Evolutionary conservation across 495 filamentous ascomycete species (phyloP), one percentile per base, ranked within the genome.

Genomic region (Extremus antarcticus): DNA sequence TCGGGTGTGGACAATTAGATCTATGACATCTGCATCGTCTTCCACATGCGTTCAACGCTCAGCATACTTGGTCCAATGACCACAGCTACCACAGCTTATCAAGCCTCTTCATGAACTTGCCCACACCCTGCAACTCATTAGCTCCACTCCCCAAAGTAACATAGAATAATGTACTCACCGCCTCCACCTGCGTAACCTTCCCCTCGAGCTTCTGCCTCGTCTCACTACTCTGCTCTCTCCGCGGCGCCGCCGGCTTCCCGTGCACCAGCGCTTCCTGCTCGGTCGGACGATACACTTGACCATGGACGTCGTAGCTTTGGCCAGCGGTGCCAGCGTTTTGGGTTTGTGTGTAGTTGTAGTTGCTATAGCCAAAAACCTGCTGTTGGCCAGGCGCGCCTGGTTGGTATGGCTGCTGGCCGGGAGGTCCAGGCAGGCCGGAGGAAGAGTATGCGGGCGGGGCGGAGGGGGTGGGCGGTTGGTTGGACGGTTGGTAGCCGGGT

Each of bases 61-160:
- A 39, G 9, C n/a, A n/a, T 39, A n/a, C 35, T n/a, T 39, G 9
- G 9, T n/a, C n/a, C 9, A 39, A 39, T 9, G n/a, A 9, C 9
- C 35, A 39, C 35, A 39, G 9, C 41, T 45, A 48, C 46, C 46
- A 48, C 46, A 48, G 20, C 46, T 25, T 48, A 75, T 95, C 90
- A 64, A 95, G 73, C 71, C 81, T 89, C 81, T 89, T 94, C 63
- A 95, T 73, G 68, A 94, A 84, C 35, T 84, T 76, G 54, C 84
- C 84, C 15, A 94, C 81, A 2, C 85, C n/a, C n/a, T n/a, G n/a
- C n/a, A n/a, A n/a, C n/a, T n/a, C n/a, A n/a, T n/a, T n/a, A n/a
- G n/a, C n/a, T n/a, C n/a, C n/a, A n/a, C n/a, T n/a, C n/a, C n/a
- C n/a, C n/a, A n/a, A n/a, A n/a, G n/a, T n/a, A n/a, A n/a, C n/a